phyloP scores from a whole-genome alignment of 139 green algal species.

The Pleodorina starrii region DNA sequence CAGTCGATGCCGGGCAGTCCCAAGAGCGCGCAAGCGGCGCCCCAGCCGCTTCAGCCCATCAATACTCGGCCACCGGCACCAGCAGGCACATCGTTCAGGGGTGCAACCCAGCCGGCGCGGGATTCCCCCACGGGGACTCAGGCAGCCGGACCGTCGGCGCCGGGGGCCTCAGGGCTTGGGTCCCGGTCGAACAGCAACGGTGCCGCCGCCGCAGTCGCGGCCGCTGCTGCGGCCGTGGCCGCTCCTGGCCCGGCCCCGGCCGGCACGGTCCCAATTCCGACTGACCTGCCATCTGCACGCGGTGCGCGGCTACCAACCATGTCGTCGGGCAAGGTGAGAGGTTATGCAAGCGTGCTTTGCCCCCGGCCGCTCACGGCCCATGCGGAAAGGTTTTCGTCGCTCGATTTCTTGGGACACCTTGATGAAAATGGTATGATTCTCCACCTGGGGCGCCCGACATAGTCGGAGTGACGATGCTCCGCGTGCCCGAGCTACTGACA shows the following conservation, averaged over 20 bases:
- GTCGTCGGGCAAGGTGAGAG: not conserved
- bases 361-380: not conserved
- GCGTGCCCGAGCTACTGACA: too few species aligned
- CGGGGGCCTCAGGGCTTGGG: not conserved
- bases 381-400: not conserved
- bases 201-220: not conserved
- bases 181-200: not conserved
- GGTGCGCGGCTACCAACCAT: not conserved
- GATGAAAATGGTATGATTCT: too few species aligned
- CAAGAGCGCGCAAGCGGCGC: not conserved
- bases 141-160: not conserved
- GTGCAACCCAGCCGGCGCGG: too few species aligned
- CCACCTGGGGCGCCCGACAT: too few species aligned
- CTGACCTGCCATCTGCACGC: conserved; percentile 24
- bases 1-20: conserved; percentile 34
- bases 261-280: conserved; percentile 41
- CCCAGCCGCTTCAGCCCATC: conserved; percentile 14
- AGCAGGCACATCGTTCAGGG: not conserved
- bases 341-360: not conserved
- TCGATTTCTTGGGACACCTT: too few species aligned
- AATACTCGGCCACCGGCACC: not conserved
- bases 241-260: not conserved
- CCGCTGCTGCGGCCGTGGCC: too few species aligned
- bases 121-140: not conserved
- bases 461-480: too few species aligned